Base-by-base conservation (phyloP, 305 asterid genomes). In the Solanum hybrid region DNA sequence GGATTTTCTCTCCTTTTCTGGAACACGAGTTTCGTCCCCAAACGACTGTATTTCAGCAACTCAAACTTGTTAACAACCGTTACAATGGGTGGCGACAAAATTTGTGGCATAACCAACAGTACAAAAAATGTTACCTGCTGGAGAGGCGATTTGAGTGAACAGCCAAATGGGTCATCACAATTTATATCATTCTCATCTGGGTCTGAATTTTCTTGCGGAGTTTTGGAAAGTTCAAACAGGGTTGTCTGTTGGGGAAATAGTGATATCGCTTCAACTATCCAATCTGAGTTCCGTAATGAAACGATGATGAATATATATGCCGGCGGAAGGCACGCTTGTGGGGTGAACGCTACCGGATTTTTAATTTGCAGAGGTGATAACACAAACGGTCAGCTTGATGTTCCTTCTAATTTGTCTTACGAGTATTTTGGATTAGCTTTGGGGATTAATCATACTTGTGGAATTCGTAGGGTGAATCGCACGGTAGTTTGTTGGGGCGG, bases 401-500 rank as follows among this genome's bases (percentile, higher is more conserved):
- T 94, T 20, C 97, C 99, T 0, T 31, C 91, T 4, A 93, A 96
- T 91, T 85, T 88, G 1, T 86, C 90, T 5, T 84, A 64, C 79
- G 94, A 93, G 42, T 97, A 94, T 92, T 90, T 92, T 64, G 93
- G 89, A 14, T 87, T 97, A 8, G 95, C 99, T 12, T 93, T 96
- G 22, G 99, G 99, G 8, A 92, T 92, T 20, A 94, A 92, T 88
- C 98, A 96, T 92, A 92, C 92, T 86, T 97, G 99, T 87, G 99
- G 93, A 79, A 93, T 95, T 86, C 88, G 95, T 79, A 92, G 95
- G 86, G 73, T 91, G 90, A 94, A 95, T 88, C 92, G 92, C 69
- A 93, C 96, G 6, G 97, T 96, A 1, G 92, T 95, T 51, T 97
- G 99, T 89, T 97, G 99, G 98, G 99, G 99, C 29, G 95, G 94